These are phyloP conservation scores for Protoeuglena noctilucae DNA, from an alignment of 139 green algal genomes.

Conservation along the genomic window DNA sequence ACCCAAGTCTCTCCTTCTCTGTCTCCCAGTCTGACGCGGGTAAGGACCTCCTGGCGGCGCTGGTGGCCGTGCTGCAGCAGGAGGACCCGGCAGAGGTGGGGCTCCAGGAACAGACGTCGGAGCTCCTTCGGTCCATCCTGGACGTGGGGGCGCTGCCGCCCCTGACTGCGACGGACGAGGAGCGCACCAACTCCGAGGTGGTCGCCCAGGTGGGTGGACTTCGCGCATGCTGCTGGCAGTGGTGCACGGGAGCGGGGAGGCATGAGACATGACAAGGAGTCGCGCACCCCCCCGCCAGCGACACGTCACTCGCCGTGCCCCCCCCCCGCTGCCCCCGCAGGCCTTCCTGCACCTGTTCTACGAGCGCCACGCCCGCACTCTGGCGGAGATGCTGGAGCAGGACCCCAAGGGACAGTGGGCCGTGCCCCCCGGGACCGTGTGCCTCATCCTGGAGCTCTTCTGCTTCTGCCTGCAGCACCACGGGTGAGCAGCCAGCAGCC, in stretches of 20 bases:
- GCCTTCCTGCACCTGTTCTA: slow-evolving; percentile 98
- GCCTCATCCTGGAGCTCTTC: slow-evolving; percentile 77
- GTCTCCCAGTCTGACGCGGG: too few relatives aligned
- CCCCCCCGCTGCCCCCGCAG: too few relatives aligned
- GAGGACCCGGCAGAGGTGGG: slow-evolving; percentile 33
- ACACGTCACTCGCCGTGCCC: too few relatives aligned
- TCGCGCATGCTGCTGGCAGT: too few relatives aligned
- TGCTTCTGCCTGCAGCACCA: slow-evolving; percentile 87
- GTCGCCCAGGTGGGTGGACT: too few relatives aligned
- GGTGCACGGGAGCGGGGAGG: too few relatives aligned
- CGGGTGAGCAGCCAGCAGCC: too few relatives aligned
- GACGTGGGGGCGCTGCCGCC: slow-evolving; percentile 70
- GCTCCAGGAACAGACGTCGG: slow-evolving; percentile 60
- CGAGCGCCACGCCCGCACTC: slow-evolving; percentile 45
- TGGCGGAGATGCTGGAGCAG: slow-evolving; percentile 24
- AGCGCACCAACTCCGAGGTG: too few relatives aligned
- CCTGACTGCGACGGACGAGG: slow-evolving; percentile 46
- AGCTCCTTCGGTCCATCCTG: slow-evolving; percentile 50
- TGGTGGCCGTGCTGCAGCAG: slow-evolving; percentile 15
- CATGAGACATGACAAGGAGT: too few relatives aligned
- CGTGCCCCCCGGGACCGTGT: slow-evolving; percentile 27
- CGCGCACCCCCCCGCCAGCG: too few relatives aligned
- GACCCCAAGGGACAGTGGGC: slow-evolving; percentile 3
- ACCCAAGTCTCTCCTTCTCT: too few relatives aligned
- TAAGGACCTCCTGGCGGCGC: not conserved